Evolutionary conservation across 352 stramenopile species (phyloP), one percentile per base, ranked within the genome.

Genomic region (Pythium volutum): DNA sequence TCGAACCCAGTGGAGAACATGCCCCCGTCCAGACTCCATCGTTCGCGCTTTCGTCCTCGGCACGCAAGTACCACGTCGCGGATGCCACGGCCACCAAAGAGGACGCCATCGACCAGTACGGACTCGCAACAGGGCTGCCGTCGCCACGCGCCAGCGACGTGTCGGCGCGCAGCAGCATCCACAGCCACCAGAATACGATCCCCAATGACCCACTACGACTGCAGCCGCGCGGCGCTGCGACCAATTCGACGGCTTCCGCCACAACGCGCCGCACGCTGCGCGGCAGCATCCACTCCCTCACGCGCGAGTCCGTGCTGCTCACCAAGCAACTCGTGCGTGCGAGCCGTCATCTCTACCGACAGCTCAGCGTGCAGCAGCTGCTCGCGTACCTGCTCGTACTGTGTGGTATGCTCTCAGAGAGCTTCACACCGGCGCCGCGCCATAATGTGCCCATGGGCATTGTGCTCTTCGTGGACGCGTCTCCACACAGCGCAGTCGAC

Each of bases 391-490:
- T 77, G 27, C 67, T 89, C 31, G 47, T 89, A 18, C 22, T 91
- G 38, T 60, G 70, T n/a, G 78, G 76, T 1, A 73, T 93, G 53
- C 15, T 91, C 12, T 88, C 79, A 2, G 81, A 91, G 53, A 70
- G 71, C 20, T 70, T 78, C 14, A 88, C 81, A 2, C 84, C 81
- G 6, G 74, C 70, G 16, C 83, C 84, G 23, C 67, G 84, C 6
- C 86, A 91, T 73, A 93, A 93, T 61, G 75, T 85, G 8, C 77
- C 84, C 2, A 73, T 91, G 15, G 81, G 76, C 12, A 77, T 86
- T 26, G 46, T 62, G 27, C 53, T 88, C 22, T 79, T 91, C 41
- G 72, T 83, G 60, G 34, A 20, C 10, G 29, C 52, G 23, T 33
- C 42, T 36, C 31, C 31, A 11, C 7, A 36, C 14, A 36, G 16